Base-by-base conservation (phyloP, 129 eudicot species). In the Artemisia tridentata region DNA sequence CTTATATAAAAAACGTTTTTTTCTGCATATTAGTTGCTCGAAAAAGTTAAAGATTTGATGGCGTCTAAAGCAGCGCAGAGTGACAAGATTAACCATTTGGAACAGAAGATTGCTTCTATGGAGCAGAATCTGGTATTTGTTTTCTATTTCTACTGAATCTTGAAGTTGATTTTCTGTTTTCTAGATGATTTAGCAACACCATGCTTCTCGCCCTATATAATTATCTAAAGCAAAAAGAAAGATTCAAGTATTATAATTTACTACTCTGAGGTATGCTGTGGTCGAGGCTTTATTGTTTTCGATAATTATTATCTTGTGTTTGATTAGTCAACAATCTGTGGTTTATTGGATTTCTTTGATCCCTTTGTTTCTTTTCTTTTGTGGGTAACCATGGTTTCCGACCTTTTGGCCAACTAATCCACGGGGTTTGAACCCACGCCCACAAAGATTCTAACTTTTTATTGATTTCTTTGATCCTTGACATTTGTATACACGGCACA, bases 101-200 rank as follows among this genome's bases (percentile, higher is more conserved):
- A 88, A 61, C 71, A 75, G 45, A 84, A 77, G 82, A 69, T 76
- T 48, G 64, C 48, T 57, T 51, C 21, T 67, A 17, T 92, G 87
- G 82, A 88, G 82, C 68, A 86, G 67, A 83, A 81, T 73, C 75
- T 84, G 98, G 96, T 88, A 92, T 59, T 59, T 23, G 0, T 20
- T 38, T 69, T 72, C 71, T 51, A 54, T 55, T 67, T 19, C 52
- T 66, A 6, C 17, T 48, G 14, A 16, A 46, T 57, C 53, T 52
- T 75, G 77, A 78, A 74, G 67, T 61, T 0, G 47, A 20, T 15
- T 76, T 10, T 29, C 25, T 27, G 10, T 9, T 69, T 15, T 76
- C 2, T 41, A 20, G 46, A 71, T 10, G 43, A 9, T 13, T 31
- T 1, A 15, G 29, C 31, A 46, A 51, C 41, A 10, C 67, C 16